Conservation (phyloP, 768 basidiomycete genomes). For the Russula vinacea region DNA sequence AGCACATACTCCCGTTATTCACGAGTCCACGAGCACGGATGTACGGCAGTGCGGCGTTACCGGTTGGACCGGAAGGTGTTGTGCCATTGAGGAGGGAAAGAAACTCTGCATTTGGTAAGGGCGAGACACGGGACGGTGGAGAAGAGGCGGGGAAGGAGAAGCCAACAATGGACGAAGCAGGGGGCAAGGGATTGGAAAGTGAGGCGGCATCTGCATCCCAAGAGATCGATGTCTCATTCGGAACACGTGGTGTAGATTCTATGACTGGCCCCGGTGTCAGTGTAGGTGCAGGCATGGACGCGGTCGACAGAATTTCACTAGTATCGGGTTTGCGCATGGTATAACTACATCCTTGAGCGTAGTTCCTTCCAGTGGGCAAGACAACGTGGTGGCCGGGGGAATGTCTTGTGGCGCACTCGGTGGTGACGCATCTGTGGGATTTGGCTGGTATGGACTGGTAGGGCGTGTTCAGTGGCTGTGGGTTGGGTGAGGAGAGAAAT, state of each 20-base stretch:
- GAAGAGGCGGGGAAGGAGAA: slow-evolving; percentile 60
- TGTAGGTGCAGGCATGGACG: background rate
- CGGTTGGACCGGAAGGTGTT: slow-evolving; percentile 30
- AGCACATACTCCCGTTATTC: slow-evolving; percentile 97
- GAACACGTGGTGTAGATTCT: slow-evolving; percentile 22
- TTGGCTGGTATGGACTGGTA: no score
- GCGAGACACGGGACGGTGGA: slow-evolving; percentile 35
- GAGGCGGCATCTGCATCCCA: slow-evolving; percentile 37
- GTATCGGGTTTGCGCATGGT: background rate
- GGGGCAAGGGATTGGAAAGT: slow-evolving; percentile 48
- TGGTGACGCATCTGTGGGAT: no score
- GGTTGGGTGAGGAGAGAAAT: background rate
- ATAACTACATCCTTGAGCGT: background rate
- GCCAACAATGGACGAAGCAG: slow-evolving; percentile 67
- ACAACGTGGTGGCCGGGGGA: background rate
- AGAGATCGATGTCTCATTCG: slow-evolving; percentile 72
- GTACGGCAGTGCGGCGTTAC: slow-evolving; percentile 32
- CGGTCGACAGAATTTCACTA: background rate
- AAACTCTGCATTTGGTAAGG: slow-evolving; percentile 44
- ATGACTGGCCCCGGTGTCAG: no score
- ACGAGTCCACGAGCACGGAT: slow-evolving; percentile 77
- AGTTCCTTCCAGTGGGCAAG: background rate
- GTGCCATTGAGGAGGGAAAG: slow-evolving; percentile 51
- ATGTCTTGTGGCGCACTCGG: background rate
- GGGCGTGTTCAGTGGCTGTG: no score